phyloP scores from a whole-genome alignment of 148 eudicot species.

The Amaranthus palmeri region DNA sequence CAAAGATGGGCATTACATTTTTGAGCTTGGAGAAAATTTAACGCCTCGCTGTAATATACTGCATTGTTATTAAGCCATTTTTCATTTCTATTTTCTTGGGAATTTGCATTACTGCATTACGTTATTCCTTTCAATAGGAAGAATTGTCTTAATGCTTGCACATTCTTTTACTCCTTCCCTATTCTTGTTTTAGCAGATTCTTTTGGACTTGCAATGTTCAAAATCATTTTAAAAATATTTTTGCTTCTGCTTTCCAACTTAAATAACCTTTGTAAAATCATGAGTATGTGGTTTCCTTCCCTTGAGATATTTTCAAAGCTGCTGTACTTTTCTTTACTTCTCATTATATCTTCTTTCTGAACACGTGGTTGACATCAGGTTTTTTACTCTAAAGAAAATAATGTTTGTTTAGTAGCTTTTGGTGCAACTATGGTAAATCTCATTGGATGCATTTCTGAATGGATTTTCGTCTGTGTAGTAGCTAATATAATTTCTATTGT shows the following conservation, averaged over 20 bases:
- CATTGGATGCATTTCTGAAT: neutral
- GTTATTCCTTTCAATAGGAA: neutral
- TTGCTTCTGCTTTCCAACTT: neutral
- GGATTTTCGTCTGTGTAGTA: neutral
- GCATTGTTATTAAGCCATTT: conserved; percentile 30
- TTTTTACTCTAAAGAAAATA: neutral
- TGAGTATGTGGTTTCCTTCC: neutral
- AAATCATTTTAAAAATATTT: neutral
- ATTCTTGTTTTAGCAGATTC: neutral
- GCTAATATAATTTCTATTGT: conserved; percentile 8
- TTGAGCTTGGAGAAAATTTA: conserved; percentile 97
- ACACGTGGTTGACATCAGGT: neutral
- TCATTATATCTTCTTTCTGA: neutral
- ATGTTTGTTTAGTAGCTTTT: neutral
- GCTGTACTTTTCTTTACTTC: neutral
- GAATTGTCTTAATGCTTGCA: neutral
- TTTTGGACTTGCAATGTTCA: conserved; percentile 1
- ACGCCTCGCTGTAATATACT: conserved; percentile 84
- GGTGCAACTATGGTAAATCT: neutral
- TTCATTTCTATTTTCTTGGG: conserved; percentile 22
- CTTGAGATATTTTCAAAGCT: neutral
- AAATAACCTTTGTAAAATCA: neutral
- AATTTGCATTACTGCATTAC: conserved; percentile 6
- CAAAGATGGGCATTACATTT: conserved; percentile 97
- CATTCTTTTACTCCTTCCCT: neutral